Percentiles rank a stretch among this genome's conserved stretches.
Evolutionary conservation across 129 eudicot genomes (phyloP).

Genomic region (Flaveria brownii): DNA sequence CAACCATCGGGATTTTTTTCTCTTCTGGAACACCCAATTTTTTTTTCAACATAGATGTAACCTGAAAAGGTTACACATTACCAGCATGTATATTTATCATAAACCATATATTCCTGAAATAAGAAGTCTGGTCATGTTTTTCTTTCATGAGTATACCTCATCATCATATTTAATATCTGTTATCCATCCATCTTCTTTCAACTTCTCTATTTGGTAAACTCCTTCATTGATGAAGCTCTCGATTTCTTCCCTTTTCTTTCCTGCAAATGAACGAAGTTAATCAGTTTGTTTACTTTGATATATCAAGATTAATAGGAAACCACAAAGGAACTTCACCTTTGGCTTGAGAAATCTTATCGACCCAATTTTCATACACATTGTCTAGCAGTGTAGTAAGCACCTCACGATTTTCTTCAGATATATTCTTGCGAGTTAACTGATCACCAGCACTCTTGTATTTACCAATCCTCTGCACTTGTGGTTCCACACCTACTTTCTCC

Average conservation of each 20-base stretch:
- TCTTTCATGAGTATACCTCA: constrained; percentile 25
- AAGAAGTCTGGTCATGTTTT: constrained; percentile 32
- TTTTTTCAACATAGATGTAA: constrained; percentile 79
- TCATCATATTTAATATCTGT: constrained; percentile 88
- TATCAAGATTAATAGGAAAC: constrained; percentile 31
- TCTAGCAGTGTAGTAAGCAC: constrained; percentile 89
- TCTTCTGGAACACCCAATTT: constrained; percentile 61
- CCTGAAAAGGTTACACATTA: constrained; percentile 54
- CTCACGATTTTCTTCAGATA: constrained; percentile 82
- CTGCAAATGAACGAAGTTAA: constrained; percentile 38
- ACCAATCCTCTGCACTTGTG: constrained; percentile 89
- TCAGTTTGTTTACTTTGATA: constrained; percentile 11
- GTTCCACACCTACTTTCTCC: constrained; percentile 85
- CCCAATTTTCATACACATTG: constrained; percentile 82
- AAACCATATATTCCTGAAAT: constrained; percentile 15
- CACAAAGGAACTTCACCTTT: constrained; percentile 56
- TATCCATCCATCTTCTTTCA: constrained; percentile 66
- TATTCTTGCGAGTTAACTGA: constrained; percentile 67
- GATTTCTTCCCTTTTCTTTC: constrained; percentile 73
- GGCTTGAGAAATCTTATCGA: constrained; percentile 62
- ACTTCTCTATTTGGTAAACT: constrained; percentile 25
- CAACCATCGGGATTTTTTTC: constrained; percentile 81
- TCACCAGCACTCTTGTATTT: constrained; percentile 96
- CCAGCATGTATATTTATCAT: constrained; percentile 26
- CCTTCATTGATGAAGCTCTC: constrained; percentile 68